Base-by-base conservation (phyloP, 2,329 filamentous ascomycete genomes). In the Fusarium subtropicale region DNA sequence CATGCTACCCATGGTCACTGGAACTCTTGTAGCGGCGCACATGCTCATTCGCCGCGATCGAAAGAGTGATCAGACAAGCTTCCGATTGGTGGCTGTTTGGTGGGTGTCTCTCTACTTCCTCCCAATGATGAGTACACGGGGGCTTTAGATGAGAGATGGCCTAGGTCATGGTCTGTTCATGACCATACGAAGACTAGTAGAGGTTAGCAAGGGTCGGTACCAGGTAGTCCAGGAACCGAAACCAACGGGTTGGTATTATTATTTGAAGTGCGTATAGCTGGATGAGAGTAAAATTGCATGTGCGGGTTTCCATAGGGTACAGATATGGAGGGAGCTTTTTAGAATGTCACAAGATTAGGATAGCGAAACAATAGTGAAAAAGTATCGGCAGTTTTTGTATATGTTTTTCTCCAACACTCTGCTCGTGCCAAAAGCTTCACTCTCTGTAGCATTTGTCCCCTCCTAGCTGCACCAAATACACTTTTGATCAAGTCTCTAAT, bases 101-200 rank as follows among this genome's bases (percentile, higher is more conserved):
- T 71, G 68, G 68, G 22, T 71, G 16, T 46, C 65, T 1, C 41
- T 71, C 13, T 71, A 71, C 12, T 71, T 64, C 36, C 39, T 71
- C 18, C 69, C 69, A 7, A 30, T 71, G 52, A 64, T 69, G 62
- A 63, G 30, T 24, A 30, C 50, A 7, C 34, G 31, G 26, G 66
- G 66, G 7, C 36, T 65, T 4, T 65, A 60, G 15, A 22, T 28
- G 4, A n/a, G 20, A 11, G 26, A 13, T 30, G 33, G 15, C 4
- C 13, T 24, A 24, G 20, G 15, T 11, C 13, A 42, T 42, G 7
- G 22, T 6, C 8, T 24, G 3, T 24, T 42, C 4, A 1, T 42
- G 13, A 16, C 9, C n/a, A 22, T 22, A 22, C 4, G 20, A 22
- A 4, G 6, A 39, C 11, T 22, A 12, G n/a, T 20, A 20, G 12